Base-by-base conservation (phyloP, 176 grass and related monocot genomes). In the Carex kokanica region DNA sequence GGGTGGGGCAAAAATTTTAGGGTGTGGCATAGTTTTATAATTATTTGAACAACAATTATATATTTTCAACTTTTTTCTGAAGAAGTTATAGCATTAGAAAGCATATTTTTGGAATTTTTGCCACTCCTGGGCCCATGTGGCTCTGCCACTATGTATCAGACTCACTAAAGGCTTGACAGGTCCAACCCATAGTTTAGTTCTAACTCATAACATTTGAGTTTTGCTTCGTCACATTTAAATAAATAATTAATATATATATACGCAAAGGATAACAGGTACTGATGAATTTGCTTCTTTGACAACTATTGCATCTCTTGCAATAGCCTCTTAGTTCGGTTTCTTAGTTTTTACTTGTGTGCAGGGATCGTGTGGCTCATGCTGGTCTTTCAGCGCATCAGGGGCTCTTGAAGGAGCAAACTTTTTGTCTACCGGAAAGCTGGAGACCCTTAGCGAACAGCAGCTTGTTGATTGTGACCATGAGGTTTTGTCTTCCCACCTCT, bases 381-480 rank as follows among this genome's bases (percentile, higher is more conserved):
- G 93, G 91, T 97, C 93, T 64, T 97, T 97, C 87, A 97, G 91
- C 59, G 24, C 93, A 16, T 89, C 93, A 8, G 93, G 88, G 70
- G 91, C 93, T 51, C 77, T 97, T 86, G 93, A 96, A 74, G 93
- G 93, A 52, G 93, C 93, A 27, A 87, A 97, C 80, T 97, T 80
- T 83, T 87, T 93, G 60, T 83, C 91, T 64, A 97, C 93, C 14
- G 91, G 93, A 6, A 93, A 89, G 71, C 81, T 97, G 9, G 87
- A 93, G 83, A 89, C 88, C 74, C 91, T 97, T 36, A 97, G 91
- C 56, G 91, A 97, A 87, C 93, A 97, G 87, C 93, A 93, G 83
- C 88, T 97, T 79, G 91, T 97, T 57, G 93, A 97, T 85, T 91
- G 93, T 63, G 93, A 97, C 45, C 93, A 97, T 74, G 91, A 97